Base-by-base conservation (phyloP, 345 rosid genomes). In the Euclidium syriacum region DNA sequence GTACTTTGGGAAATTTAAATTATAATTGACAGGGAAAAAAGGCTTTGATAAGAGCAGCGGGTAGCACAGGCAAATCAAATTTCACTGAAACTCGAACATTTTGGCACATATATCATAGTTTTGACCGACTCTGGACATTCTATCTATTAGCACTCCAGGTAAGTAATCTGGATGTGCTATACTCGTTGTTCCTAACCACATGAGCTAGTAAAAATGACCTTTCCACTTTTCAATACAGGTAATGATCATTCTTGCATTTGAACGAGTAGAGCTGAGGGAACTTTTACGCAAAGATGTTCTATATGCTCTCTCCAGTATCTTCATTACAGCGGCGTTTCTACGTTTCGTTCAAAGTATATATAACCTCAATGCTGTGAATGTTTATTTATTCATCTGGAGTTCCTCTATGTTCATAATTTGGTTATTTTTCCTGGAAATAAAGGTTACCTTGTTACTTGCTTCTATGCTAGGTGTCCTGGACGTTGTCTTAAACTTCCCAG, bases 41-140 rank as follows among this genome's bases (percentile, higher is more conserved):
- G 58, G 75, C 62, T 65, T 61, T 74, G 25, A 26, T 46, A 58
- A 70, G 60, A 70, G 79, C 70, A 73, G 57, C 79, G 43, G 81
- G 81, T 67, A 78, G 82, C 77, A 90, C 86, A 17, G 99, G 99
- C 23, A 94, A 90, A 83, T 90, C 97, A 58, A 81, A 94, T 74
- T 94, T 94, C 49, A 79, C 91, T 4, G 99, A 94, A 77, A 83
- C 89, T 17, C 80, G 99, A 62, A 76, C 97, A 65, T 94, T 90
- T 77, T 94, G 97, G 97, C 94, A 94, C 73, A 83, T 94, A 46
- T 94, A 85, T 70, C 86, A 95, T 66, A 90, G 96, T 79, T 94
- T 84, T 78, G 97, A 94, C 66, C 78, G 99, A 34, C 61, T 87
- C 46, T 94, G 99, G 99, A 87, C 99, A 4, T 94, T 94, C 73